A percentile compares a stretch with the other conserved stretches of the same genome.
phyloP scores from a whole-genome alignment of 345 rosid genomes.

The Litchi chinensis region DNA sequence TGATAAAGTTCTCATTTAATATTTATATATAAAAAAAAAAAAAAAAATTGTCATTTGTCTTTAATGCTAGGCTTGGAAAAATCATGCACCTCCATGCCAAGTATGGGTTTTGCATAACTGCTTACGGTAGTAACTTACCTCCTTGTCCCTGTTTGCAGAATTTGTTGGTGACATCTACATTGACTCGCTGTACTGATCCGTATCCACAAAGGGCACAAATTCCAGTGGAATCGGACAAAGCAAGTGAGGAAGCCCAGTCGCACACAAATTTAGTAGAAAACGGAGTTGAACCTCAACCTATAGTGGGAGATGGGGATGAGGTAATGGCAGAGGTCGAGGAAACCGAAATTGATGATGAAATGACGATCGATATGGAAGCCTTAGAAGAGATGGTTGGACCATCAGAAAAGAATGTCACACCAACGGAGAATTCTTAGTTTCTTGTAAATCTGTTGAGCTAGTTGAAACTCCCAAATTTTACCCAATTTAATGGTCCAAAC shows the following conservation, averaged over 20 bases:
- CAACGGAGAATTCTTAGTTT: slow-evolving; percentile 42
- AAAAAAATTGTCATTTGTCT: not conserved
- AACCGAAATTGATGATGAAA: slow-evolving; percentile 61
- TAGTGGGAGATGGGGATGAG: slow-evolving; percentile 64
- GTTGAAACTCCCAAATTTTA: not conserved
- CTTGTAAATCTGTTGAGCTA: not conserved
- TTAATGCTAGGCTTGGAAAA: not conserved
- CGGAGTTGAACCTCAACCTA: slow-evolving; percentile 67
- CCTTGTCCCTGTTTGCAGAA: slow-evolving; percentile 47
- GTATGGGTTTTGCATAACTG: not conserved
- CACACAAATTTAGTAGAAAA: slow-evolving; percentile 45
- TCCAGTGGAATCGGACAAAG: slow-evolving; percentile 33
- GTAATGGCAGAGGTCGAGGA: slow-evolving; percentile 75
- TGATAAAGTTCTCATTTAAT: not conserved
- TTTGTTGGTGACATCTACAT: slow-evolving; percentile 74
- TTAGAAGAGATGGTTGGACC: slow-evolving; percentile 53
- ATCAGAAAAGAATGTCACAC: slow-evolving; percentile 49
- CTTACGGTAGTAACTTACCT: not conserved
- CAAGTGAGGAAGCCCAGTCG: slow-evolving; percentile 31
- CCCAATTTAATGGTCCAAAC: not conserved
- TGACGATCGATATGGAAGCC: slow-evolving; percentile 72
- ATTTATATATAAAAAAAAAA: no score
- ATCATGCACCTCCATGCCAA: not conserved
- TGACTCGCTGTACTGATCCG: slow-evolving; percentile 52
- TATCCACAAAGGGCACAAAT: slow-evolving; percentile 40